Evolutionary conservation across 106 monocot genomes (phyloP), one percentile per base, ranked within the genome.

Genomic region (Gastrodia elata): DNA sequence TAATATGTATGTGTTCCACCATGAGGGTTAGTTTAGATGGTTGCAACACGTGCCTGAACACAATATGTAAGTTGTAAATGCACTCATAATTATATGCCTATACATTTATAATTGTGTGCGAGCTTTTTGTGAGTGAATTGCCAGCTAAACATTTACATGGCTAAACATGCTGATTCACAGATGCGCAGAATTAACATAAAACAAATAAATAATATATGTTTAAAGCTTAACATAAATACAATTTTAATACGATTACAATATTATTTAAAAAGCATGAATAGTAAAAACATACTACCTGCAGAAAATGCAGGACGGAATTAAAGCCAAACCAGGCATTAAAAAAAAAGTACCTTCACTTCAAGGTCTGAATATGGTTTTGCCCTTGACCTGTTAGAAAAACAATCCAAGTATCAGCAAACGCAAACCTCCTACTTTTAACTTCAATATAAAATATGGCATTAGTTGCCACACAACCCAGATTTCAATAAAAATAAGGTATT

Each of bases 281-380:
- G 57, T 26, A 58, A 58, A 58, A 58, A 58, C 1, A 25, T 58
- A 61, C 4, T 55, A 55, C n/a, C 18, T 22, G 4, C n/a, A 18
- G 4, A 20, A 64, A 64, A 28, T 18, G 3, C 32, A 30, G 27
- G 14, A 64, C 27, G 20, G 28, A 64, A 64, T 30, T 20, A 67
- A 38, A 37, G 20, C 16, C 6, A n/a, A 67, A 10, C n/a, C 34
- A 27, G 35, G 67, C 37, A 20, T 38, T 18, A 20, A 18, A 18
- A 67, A 22, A 58, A 34, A 5, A n/a, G 38, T 69, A 69, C 69
- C 69, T 69, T 69, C 24, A 69, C 41, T 69, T 69, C 69, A 40
- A 25, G 35, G 24, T 69, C 69, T 40, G 69, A 69, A 40, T 69
- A 69, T 39, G 69, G 69, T 2, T 41, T 69, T 40, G 38, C 11